Percentiles rank a stretch among this genome's conserved stretches.
Evolutionary conservation across 2,329 filamentous ascomycete genomes (phyloP).

Genomic region (Xylariaceae sp.): DNA sequence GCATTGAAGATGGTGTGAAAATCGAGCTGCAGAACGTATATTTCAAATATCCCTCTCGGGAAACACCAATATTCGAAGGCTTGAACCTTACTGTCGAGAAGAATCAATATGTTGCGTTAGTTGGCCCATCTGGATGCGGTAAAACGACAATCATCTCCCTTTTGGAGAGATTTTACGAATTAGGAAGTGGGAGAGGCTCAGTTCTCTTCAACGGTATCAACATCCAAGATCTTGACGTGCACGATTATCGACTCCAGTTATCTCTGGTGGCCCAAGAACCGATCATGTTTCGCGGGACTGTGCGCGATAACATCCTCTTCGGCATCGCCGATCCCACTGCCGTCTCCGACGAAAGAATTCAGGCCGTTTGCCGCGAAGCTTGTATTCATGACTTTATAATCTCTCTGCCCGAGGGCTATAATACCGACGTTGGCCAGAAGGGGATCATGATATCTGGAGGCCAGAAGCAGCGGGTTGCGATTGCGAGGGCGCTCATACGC

Average conservation of each 20-base stretch:
- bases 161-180: slow-evolving; percentile 81
- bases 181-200: slow-evolving; percentile 65
- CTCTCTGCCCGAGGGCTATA: slow-evolving; percentile 92
- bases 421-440: slow-evolving; percentile 87
- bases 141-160: slow-evolving; percentile 96
- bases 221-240: slow-evolving; percentile 82
- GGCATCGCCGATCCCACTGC: slow-evolving; percentile 75
- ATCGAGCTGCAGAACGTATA: slow-evolving; percentile 83
- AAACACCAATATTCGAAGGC: slow-evolving; percentile 84
- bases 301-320: slow-evolving; percentile 88
- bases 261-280: slow-evolving; percentile 95
- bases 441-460: slow-evolving; percentile 93
- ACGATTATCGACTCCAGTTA: slow-evolving; percentile 86
- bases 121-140: slow-evolving; percentile 91
- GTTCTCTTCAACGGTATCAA: slow-evolving; percentile 84
- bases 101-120: slow-evolving; percentile 92
- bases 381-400: slow-evolving; percentile 94
- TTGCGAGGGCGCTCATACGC: slow-evolving; percentile 90
- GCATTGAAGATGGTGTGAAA: slow-evolving; percentile 9
- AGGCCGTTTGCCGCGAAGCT: slow-evolving; percentile 83
- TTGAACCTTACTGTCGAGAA: slow-evolving; percentile 88
- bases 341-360: slow-evolving; percentile 55
- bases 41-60: slow-evolving; percentile 91
- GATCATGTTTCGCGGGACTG: slow-evolving; percentile 80
- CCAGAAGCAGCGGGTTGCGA: slow-evolving; percentile 97